Conservation (phyloP, 1,284 basidiomycete species). For the Schizophyllum commune region DNA sequence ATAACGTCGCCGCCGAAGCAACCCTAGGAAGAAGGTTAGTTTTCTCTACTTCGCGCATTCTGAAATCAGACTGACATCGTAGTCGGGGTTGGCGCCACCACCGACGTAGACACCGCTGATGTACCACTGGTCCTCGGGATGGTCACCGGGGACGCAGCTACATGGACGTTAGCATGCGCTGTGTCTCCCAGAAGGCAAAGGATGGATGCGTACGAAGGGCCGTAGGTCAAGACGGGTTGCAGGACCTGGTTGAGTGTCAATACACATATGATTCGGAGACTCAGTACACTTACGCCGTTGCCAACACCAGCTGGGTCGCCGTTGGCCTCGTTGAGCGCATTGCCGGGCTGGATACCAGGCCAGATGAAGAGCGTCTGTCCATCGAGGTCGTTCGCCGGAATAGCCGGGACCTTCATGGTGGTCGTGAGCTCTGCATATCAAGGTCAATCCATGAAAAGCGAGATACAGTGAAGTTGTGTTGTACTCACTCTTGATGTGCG, state of each 20-base stretch:
- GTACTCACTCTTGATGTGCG: neutral
- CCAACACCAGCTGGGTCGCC: neutral
- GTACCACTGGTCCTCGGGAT: neutral
- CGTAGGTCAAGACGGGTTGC: neutral
- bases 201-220: neutral
- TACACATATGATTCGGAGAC: too few relatives aligned
- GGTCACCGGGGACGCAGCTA: neutral
- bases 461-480: neutral
- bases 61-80: too few relatives aligned
- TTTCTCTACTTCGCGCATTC: too few relatives aligned
- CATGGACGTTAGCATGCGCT: too few relatives aligned
- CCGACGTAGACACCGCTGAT: neutral
- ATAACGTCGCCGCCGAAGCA: neutral
- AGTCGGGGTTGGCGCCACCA: neutral
- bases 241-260: too few relatives aligned
- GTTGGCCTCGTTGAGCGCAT: neutral
- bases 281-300: too few relatives aligned
- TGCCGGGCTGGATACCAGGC: neutral
- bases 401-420: neutral
- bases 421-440: neutral
- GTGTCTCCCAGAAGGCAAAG: too few relatives aligned
- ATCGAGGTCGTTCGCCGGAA: neutral
- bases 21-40: too few relatives aligned
- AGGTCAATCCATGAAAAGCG: too few relatives aligned
- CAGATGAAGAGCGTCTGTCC: neutral